phyloP scores from a whole-genome alignment of 192 early-diverging fungal genomes.

The Linderina pennispora region DNA sequence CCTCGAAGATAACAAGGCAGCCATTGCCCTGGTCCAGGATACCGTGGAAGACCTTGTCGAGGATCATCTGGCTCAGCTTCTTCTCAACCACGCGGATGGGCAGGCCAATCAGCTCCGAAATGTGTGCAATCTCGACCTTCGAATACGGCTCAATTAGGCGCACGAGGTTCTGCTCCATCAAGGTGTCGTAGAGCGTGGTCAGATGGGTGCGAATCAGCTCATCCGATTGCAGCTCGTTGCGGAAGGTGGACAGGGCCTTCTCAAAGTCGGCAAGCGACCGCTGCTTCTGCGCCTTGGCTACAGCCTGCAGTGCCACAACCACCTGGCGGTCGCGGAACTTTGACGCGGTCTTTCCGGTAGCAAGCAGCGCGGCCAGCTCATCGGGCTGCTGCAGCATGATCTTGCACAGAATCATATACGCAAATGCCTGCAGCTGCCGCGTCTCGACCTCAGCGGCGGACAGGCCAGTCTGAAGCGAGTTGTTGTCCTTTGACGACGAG shows the following conservation, averaged over 20 bases:
- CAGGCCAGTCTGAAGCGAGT: not conserved
- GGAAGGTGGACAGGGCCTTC: constrained; percentile 77
- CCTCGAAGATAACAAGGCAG: constrained; percentile 92
- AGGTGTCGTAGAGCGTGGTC: constrained; percentile 88
- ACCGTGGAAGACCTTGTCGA: constrained; percentile 92
- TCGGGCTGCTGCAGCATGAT: constrained; percentile 98
- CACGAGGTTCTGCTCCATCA: constrained; percentile 94
- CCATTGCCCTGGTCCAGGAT: constrained; percentile 98
- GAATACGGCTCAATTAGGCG: constrained; percentile 98
- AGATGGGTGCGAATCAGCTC: constrained; percentile 92
- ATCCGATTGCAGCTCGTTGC: constrained; percentile 84
- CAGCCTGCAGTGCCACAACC: constrained; percentile 90
- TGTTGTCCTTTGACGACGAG: not conserved
- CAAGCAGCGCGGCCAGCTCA: constrained; percentile 86
- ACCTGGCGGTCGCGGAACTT: constrained; percentile 76
- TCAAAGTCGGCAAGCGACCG: constrained; percentile 97
- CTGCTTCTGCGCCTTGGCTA: constrained; percentile 95
- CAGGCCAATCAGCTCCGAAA: constrained; percentile 89
- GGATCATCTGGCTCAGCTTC: constrained; percentile 99
- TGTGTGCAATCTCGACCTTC: constrained; percentile 91
- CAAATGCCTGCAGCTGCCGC: constrained; percentile 82
- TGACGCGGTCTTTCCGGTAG: constrained; percentile 82
- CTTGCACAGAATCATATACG: constrained; percentile 99
- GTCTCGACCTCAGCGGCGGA: constrained; percentile 27
- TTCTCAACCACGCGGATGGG: constrained; percentile 90